These are phyloP conservation scores for Lachancea quebecensis DNA, from an alignment of 805 yeast genomes.

Conservation along the genomic window DNA sequence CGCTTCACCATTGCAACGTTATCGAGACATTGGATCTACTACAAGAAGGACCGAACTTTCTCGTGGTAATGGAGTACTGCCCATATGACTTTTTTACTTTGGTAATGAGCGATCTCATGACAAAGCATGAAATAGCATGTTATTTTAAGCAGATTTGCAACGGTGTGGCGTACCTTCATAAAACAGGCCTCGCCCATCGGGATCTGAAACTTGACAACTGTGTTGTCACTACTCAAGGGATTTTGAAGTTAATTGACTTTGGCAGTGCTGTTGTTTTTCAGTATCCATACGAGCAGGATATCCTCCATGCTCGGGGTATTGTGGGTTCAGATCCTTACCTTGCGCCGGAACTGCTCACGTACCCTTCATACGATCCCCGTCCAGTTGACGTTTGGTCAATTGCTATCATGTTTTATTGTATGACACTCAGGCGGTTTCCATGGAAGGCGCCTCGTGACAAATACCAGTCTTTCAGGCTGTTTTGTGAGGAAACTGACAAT, in stretches of 20 bases:
- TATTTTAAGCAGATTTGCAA: constrained; percentile 73
- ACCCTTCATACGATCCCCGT: constrained; percentile 65
- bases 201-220: constrained; percentile 92
- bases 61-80: constrained; percentile 88
- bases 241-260: constrained; percentile 83
- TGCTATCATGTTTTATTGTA: constrained; percentile 88
- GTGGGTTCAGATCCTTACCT: constrained; percentile 95
- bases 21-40: constrained; percentile 76
- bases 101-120: constrained; percentile 84
- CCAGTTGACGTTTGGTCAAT: constrained; percentile 90
- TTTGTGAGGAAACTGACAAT: constrained; percentile 38
- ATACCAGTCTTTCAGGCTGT: constrained; percentile 71
- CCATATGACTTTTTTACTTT: constrained; percentile 87
- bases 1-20: constrained; percentile 69
- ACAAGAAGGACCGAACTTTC: constrained; percentile 54
- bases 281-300: constrained; percentile 50
- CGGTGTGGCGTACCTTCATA: constrained; percentile 73
- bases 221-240: constrained; percentile 69
- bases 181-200: constrained; percentile 83
- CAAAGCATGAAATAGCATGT: constrained; percentile 62
- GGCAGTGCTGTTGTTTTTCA: constrained; percentile 86
- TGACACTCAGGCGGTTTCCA: constrained; percentile 81
- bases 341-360: constrained; percentile 79
- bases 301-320: constrained; percentile 69
- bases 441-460: constrained; percentile 86